phyloP scores from a whole-genome alignment of 2,329 filamentous ascomycete genomes.

The Cladophialophora exuberans region DNA sequence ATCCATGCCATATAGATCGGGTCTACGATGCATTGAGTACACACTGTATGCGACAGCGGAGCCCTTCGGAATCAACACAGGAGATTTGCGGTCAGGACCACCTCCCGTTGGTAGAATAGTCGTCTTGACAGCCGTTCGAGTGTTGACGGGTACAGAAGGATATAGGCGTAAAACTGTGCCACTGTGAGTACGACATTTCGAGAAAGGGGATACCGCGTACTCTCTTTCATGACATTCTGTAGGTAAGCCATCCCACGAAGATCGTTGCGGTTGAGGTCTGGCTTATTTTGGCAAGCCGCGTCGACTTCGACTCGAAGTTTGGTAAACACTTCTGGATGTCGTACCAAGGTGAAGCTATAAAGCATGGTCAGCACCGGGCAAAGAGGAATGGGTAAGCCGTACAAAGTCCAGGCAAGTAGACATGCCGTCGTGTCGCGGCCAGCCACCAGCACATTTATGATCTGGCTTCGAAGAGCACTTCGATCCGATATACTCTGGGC shows the following conservation, averaged over 20 bases:
- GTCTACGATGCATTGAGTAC: constrained; percentile 55
- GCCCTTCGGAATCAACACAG: constrained; percentile 52
- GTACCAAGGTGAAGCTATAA: constrained; percentile 67
- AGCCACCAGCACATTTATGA: constrained; percentile 74
- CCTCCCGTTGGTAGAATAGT: constrained; percentile 72
- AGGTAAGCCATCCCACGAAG: constrained; percentile 40
- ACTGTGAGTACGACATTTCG: constrained; percentile 54
- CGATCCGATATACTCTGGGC: constrained; percentile 50
- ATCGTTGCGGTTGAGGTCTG: constrained; percentile 35
- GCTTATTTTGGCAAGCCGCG: constrained; percentile 44
- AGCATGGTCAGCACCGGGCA: constrained; percentile 38
- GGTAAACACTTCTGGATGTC: constrained; percentile 66
- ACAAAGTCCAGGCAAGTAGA: constrained; percentile 78
- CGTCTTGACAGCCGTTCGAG: constrained; percentile 70
- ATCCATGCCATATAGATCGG: constrained; percentile 47
- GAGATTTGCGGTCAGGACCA: constrained; percentile 48
- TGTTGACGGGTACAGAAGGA: constrained; percentile 77
- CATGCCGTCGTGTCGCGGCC: constrained; percentile 81
- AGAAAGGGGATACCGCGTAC: constrained; percentile 16
- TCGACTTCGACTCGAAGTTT: constrained; percentile 74
- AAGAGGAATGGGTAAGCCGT: constrained; percentile 41
- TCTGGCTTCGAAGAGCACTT: constrained; percentile 32
- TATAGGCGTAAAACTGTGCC: constrained; percentile 69
- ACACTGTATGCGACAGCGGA: constrained; percentile 54
- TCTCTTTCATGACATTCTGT: constrained; percentile 54